Evolutionary conservation across 371 early-diverging fungal genomes (phyloP), one percentile per base, ranked within the genome.

Genomic region (Mucor sp.): DNA sequence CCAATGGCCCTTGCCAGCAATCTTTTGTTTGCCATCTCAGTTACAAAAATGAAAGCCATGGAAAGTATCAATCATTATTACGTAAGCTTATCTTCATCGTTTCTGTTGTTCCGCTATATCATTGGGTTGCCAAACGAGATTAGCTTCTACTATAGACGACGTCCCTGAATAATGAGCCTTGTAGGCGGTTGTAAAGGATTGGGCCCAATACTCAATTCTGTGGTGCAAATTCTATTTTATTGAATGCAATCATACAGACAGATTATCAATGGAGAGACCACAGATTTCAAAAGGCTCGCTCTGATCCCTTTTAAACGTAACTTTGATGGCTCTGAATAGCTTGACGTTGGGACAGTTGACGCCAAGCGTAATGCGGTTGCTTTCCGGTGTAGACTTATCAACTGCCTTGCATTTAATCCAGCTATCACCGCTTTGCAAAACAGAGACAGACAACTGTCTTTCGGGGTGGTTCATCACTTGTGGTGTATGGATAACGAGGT

Each of bases 281-380:
- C 83, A 82, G 5, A 82, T 65, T 21, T 78, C 77, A 33, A 80
- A 75, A 33, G 77, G 69, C 62, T 74, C 74, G 28, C 58, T 30
- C 21, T 68, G 70, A 28, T 74, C 66, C 25, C 72, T 68, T 43
- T 30, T 57, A 53, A 78, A 77, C 1, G 71, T 41, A 5, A 79
- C 61, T 12, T 74, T 74, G 19, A 81, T 66, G 17, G 74, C 75
- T 27, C 71, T 63, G 50, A 69, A 67, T 2, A 60, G 55, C 2
- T 69, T 53, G 1, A 56, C 8, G 11, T 50, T 62, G 27, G 71
- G 62, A 30, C 77, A 80, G 15, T 69, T 53, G 9, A 66, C 19
- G 17, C 30, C 48, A 11, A 71, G 48, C 17, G 58, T 58, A 12
- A 66, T 55, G n/a, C 69, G 61, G 8, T 27, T 48, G 21, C 43